Base-by-base conservation (phyloP, 306 rosid species). In the Ochetophila trinervis region DNA sequence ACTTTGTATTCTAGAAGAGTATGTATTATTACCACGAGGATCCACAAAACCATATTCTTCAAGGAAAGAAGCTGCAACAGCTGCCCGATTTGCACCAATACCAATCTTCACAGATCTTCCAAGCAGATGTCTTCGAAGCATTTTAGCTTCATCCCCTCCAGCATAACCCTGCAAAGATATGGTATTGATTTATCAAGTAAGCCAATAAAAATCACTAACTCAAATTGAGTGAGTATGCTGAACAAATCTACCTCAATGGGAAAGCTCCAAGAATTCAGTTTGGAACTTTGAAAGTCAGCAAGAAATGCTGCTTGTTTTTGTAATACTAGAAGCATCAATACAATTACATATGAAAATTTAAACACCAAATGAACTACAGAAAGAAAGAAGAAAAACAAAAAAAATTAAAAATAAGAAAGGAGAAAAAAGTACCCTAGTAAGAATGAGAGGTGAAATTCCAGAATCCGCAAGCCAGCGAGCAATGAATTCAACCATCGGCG, bases 131-230 rank as follows among this genome's bases (percentile, higher is more conserved):
- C 98, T 89, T 34, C 22, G 80, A 18, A 93, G 93, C 97, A 93
- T 93, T 78, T 72, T 86, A 69, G 89, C 87, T 72, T 93, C 98
- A 76, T 93, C 98, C 27, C 98, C 97, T 60, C 97, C 89, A 60
- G 87, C 89, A 87, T 93, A 93, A 65, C 98, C 98, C 98, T 93
- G 75, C 74, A 42, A 57, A 42, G 32, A n/a, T 60, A 62, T 60
- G 47, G 73, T 23, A 68, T 48, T 59, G 37, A 51, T 22, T 32
- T 35, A 45, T 65, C 30, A 5, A 53, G 48, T 52, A 30, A 66
- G 8, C 68, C 61, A 60, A 30, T 16, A 77, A 12, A 57, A 72
- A 32, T 12, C 34, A 61, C 60, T 32, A 12, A 55, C 19, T 17
- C 3, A 7, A 17, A 19, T 50, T 19, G 45, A 7, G 45, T 40